Conservation (phyloP, 441 rosid genomes). For the Brassica hybrid region DNA sequence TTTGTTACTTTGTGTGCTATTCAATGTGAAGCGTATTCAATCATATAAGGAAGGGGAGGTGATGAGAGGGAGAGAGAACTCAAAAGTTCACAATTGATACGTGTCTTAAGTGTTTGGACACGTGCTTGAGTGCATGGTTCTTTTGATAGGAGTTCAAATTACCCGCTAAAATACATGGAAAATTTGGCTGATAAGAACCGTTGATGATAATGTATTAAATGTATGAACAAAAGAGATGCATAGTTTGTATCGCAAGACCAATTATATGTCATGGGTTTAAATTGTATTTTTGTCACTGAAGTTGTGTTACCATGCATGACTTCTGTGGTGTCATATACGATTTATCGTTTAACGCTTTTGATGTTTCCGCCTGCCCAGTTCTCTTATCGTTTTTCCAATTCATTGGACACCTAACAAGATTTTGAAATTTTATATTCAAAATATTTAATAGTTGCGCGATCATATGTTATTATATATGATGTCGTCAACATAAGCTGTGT, state of each 20-base stretch:
- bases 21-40: conserved; percentile 33
- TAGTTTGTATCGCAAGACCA: conserved; percentile 31
- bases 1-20: neutral
- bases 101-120: conserved; percentile 41
- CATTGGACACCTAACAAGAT: neutral
- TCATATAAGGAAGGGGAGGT: conserved; percentile 17
- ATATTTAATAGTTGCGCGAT: no score
- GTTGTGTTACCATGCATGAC: conserved; percentile 22
- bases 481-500: neutral
- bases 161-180: conserved; percentile 15
- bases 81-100: conserved; percentile 4
- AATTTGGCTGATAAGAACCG: neutral
- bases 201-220: conserved; percentile 9
- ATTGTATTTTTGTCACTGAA: neutral
- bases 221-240: conserved; percentile 25
- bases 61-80: neutral
- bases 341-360: neutral
- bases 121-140: conserved; percentile 44
- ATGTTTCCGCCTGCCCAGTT: neutral
- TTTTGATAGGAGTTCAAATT: neutral
- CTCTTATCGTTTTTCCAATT: conserved; percentile 5
- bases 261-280: conserved; percentile 11
- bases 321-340: neutral
- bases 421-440: no score
- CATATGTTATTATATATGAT: no score